Conservation (phyloP, 1,284 basidiomycete species). For the Tilletiopsis washingtonensis region DNA sequence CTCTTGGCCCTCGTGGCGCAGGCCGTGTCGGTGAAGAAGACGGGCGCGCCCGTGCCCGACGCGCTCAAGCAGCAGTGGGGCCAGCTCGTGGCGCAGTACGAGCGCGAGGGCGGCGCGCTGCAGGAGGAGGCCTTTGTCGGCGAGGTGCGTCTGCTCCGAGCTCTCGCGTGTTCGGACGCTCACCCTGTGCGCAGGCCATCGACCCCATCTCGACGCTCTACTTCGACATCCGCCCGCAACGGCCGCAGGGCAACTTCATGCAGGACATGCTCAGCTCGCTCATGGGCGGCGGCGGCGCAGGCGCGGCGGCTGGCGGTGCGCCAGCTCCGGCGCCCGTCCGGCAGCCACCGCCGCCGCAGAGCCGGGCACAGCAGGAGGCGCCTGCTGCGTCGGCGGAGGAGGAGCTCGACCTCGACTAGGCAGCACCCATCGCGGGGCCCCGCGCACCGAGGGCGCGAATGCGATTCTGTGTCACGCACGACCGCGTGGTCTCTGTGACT, state of each 20-base stretch:
- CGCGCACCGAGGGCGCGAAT: too few species aligned
- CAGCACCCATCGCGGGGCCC: too few species aligned
- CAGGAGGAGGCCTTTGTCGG: slow-evolving; percentile 17
- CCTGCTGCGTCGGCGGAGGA: too few species aligned
- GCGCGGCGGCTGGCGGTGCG: not conserved
- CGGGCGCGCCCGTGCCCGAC: slow-evolving; percentile 10
- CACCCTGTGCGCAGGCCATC: not conserved
- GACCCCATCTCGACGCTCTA: slow-evolving; percentile 5
- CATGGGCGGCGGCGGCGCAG: slow-evolving; percentile 14
- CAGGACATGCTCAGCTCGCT: slow-evolving; percentile 32
- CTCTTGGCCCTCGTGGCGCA: slow-evolving; percentile 29
- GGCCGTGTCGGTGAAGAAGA: slow-evolving; percentile 7
- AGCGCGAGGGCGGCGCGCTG: slow-evolving; percentile 20
- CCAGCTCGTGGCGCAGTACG: slow-evolving; percentile 21
- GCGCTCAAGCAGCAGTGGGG: slow-evolving; percentile 21
- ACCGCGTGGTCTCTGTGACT: too few species aligned
- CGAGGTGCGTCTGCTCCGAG: slow-evolving; percentile 1
- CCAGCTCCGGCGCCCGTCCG: not conserved
- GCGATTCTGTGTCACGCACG: too few species aligned
- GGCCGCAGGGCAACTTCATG: slow-evolving; percentile 22
- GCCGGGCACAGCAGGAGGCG: too few species aligned
- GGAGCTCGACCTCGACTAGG: too few species aligned
- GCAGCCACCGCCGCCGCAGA: not conserved
- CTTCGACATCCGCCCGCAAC: slow-evolving; percentile 21
- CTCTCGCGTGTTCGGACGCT: not conserved